phyloP scores from a whole-genome alignment of 306 rosid genomes.

The Ceratonia siliqua region DNA sequence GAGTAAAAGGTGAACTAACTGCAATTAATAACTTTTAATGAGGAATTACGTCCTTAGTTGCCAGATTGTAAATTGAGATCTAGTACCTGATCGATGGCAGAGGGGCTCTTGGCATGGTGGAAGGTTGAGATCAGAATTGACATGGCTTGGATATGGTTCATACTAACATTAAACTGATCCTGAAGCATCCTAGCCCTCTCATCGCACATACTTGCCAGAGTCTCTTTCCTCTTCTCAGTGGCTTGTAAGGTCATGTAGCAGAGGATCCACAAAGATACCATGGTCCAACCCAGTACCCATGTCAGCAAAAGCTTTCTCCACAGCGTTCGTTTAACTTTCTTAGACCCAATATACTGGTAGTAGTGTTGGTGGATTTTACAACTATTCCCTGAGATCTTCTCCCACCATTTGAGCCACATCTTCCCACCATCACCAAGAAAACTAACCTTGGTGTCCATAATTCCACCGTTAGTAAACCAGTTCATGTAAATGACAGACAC shows the following conservation, averaged over 20 bases:
- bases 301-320: conserved; percentile 60
- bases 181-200: conserved; percentile 96
- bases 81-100: conserved; percentile 88
- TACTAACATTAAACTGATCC: conserved; percentile 94
- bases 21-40: background rate
- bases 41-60: conserved; percentile 19
- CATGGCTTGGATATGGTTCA: conserved; percentile 99
- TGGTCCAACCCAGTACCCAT: conserved; percentile 66
- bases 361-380: conserved; percentile 54
- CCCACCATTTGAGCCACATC: conserved; percentile 74
- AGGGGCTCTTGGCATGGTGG: conserved; percentile 80
- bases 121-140: conserved; percentile 89
- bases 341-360: conserved; percentile 59
- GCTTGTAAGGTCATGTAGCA: conserved; percentile 64
- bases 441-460: conserved; percentile 62
- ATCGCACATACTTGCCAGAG: conserved; percentile 90
- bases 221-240: conserved; percentile 84
- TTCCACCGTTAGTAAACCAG: conserved; percentile 59
- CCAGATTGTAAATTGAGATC: conserved; percentile 24
- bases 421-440: conserved; percentile 59
- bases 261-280: conserved; percentile 64
- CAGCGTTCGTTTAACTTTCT: conserved; percentile 49
- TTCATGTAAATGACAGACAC: conserved; percentile 68
- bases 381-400: conserved; percentile 49
- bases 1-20: background rate